A percentile compares a stretch with the other conserved stretches of the same genome.
Evolutionary conservation across 2,329 filamentous ascomycete genomes (phyloP).

Genomic region (Penicillium griseofulvum): DNA sequence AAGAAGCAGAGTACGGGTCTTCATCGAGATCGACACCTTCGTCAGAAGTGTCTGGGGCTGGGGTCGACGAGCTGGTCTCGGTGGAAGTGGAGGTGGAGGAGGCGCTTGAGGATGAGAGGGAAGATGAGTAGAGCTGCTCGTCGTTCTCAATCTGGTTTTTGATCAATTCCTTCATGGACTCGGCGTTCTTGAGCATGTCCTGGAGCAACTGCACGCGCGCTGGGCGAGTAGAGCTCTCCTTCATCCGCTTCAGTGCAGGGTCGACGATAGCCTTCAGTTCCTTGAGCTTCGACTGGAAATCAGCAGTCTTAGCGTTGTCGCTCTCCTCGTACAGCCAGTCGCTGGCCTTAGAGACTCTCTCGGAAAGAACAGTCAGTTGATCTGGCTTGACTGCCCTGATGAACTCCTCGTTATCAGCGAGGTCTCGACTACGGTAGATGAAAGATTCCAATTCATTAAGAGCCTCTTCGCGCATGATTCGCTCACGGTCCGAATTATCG

Average conservation of each 20-base stretch:
- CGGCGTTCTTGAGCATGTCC: slow-evolving; percentile 68
- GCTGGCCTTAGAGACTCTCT: slow-evolving; percentile 66
- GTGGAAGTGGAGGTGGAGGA: slow-evolving; percentile 35
- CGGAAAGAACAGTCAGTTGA: slow-evolving; percentile 65
- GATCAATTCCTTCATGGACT: slow-evolving; percentile 67
- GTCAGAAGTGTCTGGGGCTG: slow-evolving; percentile 25
- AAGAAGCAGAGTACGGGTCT: slow-evolving; percentile 49
- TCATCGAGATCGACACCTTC: slow-evolving; percentile 73
- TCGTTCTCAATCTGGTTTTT: slow-evolving; percentile 72
- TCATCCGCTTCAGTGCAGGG: slow-evolving; percentile 72
- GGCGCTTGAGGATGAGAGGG: slow-evolving; percentile 49
- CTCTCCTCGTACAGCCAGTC: slow-evolving; percentile 93
- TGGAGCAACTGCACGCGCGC: slow-evolving; percentile 65
- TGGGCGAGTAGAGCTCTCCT: slow-evolving; percentile 70
- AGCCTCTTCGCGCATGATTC: slow-evolving; percentile 75
- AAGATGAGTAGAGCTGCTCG: slow-evolving; percentile 57
- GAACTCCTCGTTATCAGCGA: slow-evolving; percentile 75
- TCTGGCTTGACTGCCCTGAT: slow-evolving; percentile 66
- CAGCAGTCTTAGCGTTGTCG: slow-evolving; percentile 68
- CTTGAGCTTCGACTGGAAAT: slow-evolving; percentile 73
- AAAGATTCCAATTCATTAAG: slow-evolving; percentile 91
- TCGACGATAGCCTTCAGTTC: slow-evolving; percentile 72
- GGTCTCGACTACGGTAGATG: slow-evolving; percentile 83
- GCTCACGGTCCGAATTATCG: slow-evolving; percentile 76
- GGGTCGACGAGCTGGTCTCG: slow-evolving; percentile 49